Percentiles rank a stretch among this genome's conserved stretches.
phyloP scores from a whole-genome alignment of 2,329 filamentous ascomycete species.

The Drechmeria coniospora region DNA sequence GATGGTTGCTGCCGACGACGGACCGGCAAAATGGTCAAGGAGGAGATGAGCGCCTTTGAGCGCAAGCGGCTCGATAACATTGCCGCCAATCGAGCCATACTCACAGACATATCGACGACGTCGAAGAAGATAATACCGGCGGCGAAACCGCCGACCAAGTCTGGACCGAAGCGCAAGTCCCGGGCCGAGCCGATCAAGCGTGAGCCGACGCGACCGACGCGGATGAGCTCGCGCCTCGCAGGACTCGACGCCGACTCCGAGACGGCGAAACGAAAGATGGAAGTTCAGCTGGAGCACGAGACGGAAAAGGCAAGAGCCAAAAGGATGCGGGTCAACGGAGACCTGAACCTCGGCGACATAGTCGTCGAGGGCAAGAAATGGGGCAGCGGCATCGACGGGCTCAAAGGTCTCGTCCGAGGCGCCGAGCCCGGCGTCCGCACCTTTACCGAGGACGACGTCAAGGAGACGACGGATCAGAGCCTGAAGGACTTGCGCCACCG shows the following conservation, averaged over 20 bases:
- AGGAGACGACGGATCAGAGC: conserved; percentile 62
- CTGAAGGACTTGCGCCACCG: conserved; percentile 57
- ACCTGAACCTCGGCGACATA: conserved; percentile 61
- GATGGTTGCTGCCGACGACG: too few species aligned
- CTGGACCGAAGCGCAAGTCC: conserved; percentile 16
- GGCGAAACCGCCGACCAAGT: conserved; percentile 33
- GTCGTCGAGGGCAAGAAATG: conserved; percentile 67
- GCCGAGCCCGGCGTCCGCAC: conserved; percentile 73
- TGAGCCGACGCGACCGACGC: conserved; percentile 32
- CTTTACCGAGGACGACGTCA: conserved; percentile 71
- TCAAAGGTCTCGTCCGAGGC: conserved; percentile 41
- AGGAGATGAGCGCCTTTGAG: conserved; percentile 68
- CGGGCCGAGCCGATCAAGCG: conserved; percentile 28
- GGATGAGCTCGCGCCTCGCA: conserved; percentile 42
- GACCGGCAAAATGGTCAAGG: too few species aligned
- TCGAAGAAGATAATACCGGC: conserved; percentile 51
- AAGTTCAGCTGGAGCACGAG: conserved; percentile 30
- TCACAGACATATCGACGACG: conserved; percentile 61
- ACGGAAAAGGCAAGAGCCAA: conserved; percentile 38
- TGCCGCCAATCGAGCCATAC: conserved; percentile 63
- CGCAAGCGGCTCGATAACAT: conserved; percentile 74
- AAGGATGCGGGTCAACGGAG: conserved; percentile 33
- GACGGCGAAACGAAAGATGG: conserved; percentile 32
- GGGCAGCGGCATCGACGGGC: conserved; percentile 50
- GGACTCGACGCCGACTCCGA: conserved; percentile 34